Percentiles rank a stretch among this genome's conserved stretches.
Conservation (phyloP, 306 rosid species). For the Prunus padus region DNA sequence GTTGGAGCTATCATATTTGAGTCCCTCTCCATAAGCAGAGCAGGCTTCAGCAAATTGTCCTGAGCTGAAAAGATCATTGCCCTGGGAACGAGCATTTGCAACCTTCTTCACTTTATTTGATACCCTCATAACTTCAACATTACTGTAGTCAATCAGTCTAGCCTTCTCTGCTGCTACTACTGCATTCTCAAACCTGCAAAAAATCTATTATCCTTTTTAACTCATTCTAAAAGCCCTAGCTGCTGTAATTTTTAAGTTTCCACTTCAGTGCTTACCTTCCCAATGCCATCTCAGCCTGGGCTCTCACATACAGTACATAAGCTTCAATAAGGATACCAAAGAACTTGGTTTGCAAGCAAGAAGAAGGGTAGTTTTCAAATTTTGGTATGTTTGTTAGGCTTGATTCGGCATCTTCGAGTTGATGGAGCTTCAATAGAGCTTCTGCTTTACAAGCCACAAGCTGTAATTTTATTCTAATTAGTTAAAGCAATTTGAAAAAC, state of each 20-base stretch:
- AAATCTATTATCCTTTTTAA: constrained; percentile 30
- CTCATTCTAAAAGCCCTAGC: constrained; percentile 19
- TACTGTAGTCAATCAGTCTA: constrained; percentile 44
- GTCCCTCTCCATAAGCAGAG: constrained; percentile 90
- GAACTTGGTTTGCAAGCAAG: constrained; percentile 55
- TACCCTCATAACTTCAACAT: constrained; percentile 55
- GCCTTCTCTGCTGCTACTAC: constrained; percentile 70
- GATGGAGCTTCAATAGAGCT: constrained; percentile 73
- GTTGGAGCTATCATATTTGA: constrained; percentile 62
- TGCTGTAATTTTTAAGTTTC: constrained; percentile 5
- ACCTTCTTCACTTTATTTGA: constrained; percentile 67
- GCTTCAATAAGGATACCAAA: constrained; percentile 78
- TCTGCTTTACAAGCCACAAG: constrained; percentile 79
- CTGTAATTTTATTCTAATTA: constrained; percentile 38
- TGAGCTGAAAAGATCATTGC: constrained; percentile 70
- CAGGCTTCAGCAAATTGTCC: constrained; percentile 80
- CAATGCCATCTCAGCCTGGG: constrained; percentile 87
- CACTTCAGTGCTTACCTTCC: constrained; percentile 61
- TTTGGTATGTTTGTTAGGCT: constrained; percentile 48
- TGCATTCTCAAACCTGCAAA: constrained; percentile 87
- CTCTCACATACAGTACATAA: constrained; percentile 59
- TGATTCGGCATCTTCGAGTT: constrained; percentile 74
- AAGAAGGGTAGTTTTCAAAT: constrained; percentile 55
- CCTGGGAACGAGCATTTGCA: constrained; percentile 70
- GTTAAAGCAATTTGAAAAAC: constrained; percentile 18